Evolutionary conservation across 2,329 filamentous ascomycete species (phyloP), one percentile per base, ranked within the genome.

Genomic region (Polychaeton citri): DNA sequence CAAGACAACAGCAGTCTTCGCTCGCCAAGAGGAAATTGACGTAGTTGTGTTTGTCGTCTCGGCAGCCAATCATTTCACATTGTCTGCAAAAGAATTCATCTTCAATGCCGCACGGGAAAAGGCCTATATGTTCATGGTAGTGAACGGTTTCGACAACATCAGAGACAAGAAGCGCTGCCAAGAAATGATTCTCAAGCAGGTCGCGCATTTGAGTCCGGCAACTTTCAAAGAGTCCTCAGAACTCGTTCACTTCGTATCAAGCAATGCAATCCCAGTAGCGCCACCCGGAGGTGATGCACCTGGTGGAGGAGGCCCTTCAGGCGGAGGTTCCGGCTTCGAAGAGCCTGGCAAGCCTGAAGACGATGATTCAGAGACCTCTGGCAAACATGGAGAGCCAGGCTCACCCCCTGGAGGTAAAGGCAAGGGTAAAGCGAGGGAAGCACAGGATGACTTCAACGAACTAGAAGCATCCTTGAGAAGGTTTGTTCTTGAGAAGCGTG

Each of bases 21-120:
- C 90, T 17, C 73, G 90, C 38, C 90, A 98, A 55, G 90, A 98
- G 58, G 90, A 98, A 61, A 98, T 98, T 44, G 90, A 98, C 50
- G 90, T 98, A 0, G 90, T 98, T 1, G 87, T 98, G 0, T 98
- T 98, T 50, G 90, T 98, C 21, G 90, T 98, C 4, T 95, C 87
- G 8, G 90, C 90, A 2, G 86, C 88, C 18, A 98, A 98, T 47
- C 90, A 98, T 60, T 96, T 98, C 55, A 98, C 90, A 0, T 76
- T 93, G 37, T 94, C 90, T 1, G 87, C 90, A n/a, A 92, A 83
- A 60, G 90, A 98, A 51, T 98, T 98, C 53, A 94, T 98, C 43
- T 82, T 83, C 68, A 88, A 88, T 34, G 90, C 90, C 2, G 90
- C 90, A 1, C 77, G 88, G 28, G 90, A 98, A 54, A 98, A 98